Evolutionary conservation across 2,329 filamentous ascomycete genomes (phyloP), one percentile per base, ranked within the genome.

Genomic region (Penicillium sp.): DNA sequence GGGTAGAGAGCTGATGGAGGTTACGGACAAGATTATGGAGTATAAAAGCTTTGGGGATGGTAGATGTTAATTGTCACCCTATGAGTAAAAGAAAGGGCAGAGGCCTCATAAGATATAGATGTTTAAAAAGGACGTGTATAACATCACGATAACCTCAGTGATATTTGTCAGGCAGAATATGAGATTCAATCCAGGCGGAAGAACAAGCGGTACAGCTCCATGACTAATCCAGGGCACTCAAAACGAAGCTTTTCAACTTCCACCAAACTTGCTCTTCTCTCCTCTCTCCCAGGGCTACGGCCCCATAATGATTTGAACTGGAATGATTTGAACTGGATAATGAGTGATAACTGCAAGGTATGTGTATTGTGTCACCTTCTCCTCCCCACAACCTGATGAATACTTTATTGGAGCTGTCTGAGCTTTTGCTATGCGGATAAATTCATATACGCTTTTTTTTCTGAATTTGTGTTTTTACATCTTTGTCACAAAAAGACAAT

Each of bases 361-460:
- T 53, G 65, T 54, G 17, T 45, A 29, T 34, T 4, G 24, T 29
- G 28, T 31, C 13, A 26, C 15, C 24, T 34, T 44, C 28, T 40
- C 37, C 13, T 44, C 21, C 39, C 55, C 59, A 55, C 44, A 45
- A 49, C 52, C 72, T 80, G 80, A 83, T 83, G 80, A 82, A 66
- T 63, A 62, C 65, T 64, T 67, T 85, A 87, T 87, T 87, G 84
- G 84, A 87, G 84, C 84, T 87, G 83, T 87, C 84, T 82, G 79
- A 79, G 74, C 68, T 67, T 59, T 65, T 53, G 68, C 61, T 71
- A 64, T 84, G 81, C 75, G 78, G 83, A 86, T 74, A 71, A 67
- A 76, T 73, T 71, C 75, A 72, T 72, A 69, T 78, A 83, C 80
- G 79, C 62, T n/a, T 62, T 63, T 64, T 62, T 48, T 52, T 59